Evolutionary conservation across 2,329 filamentous ascomycete species (phyloP), one percentile per base, ranked within the genome.

Genomic region (Neodidymelliopsis sp.): DNA sequence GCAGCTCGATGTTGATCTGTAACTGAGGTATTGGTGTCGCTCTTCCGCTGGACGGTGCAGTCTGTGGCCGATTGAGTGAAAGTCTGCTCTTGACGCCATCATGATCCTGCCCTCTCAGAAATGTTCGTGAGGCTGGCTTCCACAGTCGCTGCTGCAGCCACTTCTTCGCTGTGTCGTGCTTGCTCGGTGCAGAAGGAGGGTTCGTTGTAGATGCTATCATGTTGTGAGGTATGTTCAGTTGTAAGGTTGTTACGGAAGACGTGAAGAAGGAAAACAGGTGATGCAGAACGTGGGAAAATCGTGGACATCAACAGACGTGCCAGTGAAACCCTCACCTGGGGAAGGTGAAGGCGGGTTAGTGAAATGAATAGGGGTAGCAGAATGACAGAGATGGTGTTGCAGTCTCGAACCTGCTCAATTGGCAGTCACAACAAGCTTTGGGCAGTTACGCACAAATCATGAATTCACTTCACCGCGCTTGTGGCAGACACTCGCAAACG

Each of bases 81-180:
- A 36, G 13, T 29, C 35, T 54, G 16, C 28, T 38, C 11, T 36
- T 48, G 16, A 58, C 22, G 7, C 49, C 37, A 16, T 25, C 25
- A 11, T 38, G 23, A n/a, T 38, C 38, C 3, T 47, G 34, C 0
- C 19, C 20, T 6, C 37, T 47, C 43, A 40, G 49, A 15, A 45
- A 13, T 18, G 63, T 60, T 19, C 54, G 54, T n/a, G 59, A 56
- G 16, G 52, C 42, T 15, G 57, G 47, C 41, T 56, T 65, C 35
- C 53, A 57, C 2, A 71, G 47, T 25, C 57, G 60, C 18, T 57
- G 60, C 33, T 63, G 57, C 15, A 68, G 42, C 66, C 68, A 69
- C 24, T 57, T 56, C 38, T 58, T 68, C 11, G 57, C 46, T 7
- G 50, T 50, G 25, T 56, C 55, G 15, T 57, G 54, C 36, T 61